Conservation (phyloP, 1,284 basidiomycete genomes). For the Cryptococcus sp. region DNA sequence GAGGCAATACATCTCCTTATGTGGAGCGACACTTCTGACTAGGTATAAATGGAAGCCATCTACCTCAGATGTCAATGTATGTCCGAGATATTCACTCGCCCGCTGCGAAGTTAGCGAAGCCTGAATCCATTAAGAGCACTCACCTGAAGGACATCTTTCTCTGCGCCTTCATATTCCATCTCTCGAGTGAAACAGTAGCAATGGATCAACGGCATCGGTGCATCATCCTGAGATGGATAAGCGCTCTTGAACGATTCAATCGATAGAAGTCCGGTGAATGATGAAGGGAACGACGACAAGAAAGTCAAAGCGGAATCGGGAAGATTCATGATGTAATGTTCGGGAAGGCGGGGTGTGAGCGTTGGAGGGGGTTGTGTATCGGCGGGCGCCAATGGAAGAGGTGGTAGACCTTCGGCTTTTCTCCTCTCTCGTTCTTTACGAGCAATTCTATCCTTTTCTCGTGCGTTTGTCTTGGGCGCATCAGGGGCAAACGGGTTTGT, state of each 20-base stretch:
- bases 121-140: constrained; percentile 28
- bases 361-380: constrained; percentile 4
- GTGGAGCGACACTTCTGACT: constrained; percentile 90
- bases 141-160: constrained; percentile 74
- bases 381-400: background rate
- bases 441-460: constrained; percentile 26
- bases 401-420: background rate
- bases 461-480: constrained; percentile 9
- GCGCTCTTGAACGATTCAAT: constrained; percentile 18
- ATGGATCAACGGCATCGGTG: constrained; percentile 78
- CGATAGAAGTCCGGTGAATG: constrained; percentile 49
- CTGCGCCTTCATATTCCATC: constrained; percentile 62
- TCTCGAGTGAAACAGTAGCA: constrained; percentile 96
- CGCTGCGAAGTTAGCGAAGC: constrained; percentile 53
- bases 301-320: constrained; percentile 89
- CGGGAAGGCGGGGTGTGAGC: constrained; percentile 53
- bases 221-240: constrained; percentile 2
- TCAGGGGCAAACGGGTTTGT: constrained; percentile 60
- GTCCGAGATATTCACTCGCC: constrained; percentile 64
- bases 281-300: constrained; percentile 77
- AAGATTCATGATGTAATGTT: constrained; percentile 96
- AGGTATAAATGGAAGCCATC: constrained; percentile 58
- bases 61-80: constrained; percentile 55
- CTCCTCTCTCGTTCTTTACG: constrained; percentile 12
- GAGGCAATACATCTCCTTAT: constrained; percentile 98